A percentile compares a stretch with the other conserved stretches of the same genome.
phyloP scores from a whole-genome alignment of 306 rosid genomes.

The Casuarina glauca region DNA sequence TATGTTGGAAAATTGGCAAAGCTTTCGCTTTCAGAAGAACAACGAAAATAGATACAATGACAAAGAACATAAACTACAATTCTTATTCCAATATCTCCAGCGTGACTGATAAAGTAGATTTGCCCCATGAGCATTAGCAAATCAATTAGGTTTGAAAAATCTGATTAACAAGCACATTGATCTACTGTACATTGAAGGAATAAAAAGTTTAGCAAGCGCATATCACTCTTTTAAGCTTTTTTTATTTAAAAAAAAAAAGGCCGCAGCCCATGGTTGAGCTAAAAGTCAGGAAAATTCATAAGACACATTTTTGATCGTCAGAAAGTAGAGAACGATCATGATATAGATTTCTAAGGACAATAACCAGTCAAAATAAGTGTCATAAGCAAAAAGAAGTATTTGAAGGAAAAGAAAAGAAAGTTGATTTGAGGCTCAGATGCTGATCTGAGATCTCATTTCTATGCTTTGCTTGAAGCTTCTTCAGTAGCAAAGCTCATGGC shows the following conservation, averaged over 20 bases:
- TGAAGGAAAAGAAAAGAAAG: neutral
- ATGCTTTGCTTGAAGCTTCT: neutral
- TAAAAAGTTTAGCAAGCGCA: neutral
- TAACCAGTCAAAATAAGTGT: neutral
- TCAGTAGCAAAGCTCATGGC: slow-evolving; percentile 12
- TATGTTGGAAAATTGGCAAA: neutral
- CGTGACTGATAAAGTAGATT: neutral
- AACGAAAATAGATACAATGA: neutral
- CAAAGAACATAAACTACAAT: neutral
- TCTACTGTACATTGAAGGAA: neutral
- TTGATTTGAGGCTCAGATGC: neutral
- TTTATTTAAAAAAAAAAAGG: neutral
- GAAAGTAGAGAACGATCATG: neutral
- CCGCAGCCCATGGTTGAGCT: neutral
- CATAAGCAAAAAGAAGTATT: neutral
- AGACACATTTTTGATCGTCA: neutral
- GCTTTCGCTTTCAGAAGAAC: neutral
- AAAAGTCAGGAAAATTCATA: neutral
- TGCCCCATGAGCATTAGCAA: neutral
- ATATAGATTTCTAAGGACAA: neutral
- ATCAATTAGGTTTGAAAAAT: neutral
- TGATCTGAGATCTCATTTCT: neutral
- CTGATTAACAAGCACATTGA: neutral
- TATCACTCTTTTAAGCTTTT: neutral
- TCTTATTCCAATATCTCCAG: neutral